phyloP scores from a whole-genome alignment of 1,284 basidiomycete species.

The Sporisorium graminicola region DNA sequence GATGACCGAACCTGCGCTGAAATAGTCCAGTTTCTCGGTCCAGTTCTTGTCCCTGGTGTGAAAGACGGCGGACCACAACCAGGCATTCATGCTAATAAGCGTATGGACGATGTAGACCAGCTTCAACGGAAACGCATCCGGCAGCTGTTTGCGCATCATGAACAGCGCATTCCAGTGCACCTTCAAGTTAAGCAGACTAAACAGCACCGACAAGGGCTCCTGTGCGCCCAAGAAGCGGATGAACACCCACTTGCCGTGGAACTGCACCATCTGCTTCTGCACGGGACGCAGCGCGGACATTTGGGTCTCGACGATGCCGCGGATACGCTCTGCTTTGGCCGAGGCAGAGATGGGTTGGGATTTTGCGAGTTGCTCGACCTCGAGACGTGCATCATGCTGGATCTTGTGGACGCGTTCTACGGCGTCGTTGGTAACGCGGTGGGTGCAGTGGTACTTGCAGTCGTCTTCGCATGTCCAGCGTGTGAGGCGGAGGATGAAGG shows the following conservation, averaged over 20 bases:
- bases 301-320: conserved; percentile 30
- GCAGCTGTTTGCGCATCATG: conserved; percentile 50
- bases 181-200: conserved; percentile 87
- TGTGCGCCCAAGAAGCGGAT: conserved; percentile 79
- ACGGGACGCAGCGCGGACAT: conserved; percentile 53
- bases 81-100: conserved; percentile 84
- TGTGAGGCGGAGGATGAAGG: conserved; percentile 73
- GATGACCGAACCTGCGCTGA: conserved; percentile 83
- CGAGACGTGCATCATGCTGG: conserved; percentile 64
- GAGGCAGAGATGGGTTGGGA: conserved; percentile 15
- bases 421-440: conserved; percentile 80
- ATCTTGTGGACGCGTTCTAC: conserved; percentile 67
- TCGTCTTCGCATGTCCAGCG: conserved; percentile 84
- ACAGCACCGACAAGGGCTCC: conserved; percentile 91
- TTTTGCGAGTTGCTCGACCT: conserved; percentile 26
- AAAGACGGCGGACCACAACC: conserved; percentile 92
- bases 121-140: conserved; percentile 73
- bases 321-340: conserved; percentile 8
- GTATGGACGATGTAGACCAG: conserved; percentile 80
- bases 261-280: conserved; percentile 68
- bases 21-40: conserved; percentile 95
- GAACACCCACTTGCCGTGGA: conserved; percentile 84
- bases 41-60: conserved; percentile 86
- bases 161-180: conserved; percentile 57
- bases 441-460: conserved; percentile 91